A percentile compares a stretch with the other conserved stretches of the same genome.
phyloP scores from a whole-genome alignment of 768 basidiomycete species.

The Amanita molliuscula region DNA sequence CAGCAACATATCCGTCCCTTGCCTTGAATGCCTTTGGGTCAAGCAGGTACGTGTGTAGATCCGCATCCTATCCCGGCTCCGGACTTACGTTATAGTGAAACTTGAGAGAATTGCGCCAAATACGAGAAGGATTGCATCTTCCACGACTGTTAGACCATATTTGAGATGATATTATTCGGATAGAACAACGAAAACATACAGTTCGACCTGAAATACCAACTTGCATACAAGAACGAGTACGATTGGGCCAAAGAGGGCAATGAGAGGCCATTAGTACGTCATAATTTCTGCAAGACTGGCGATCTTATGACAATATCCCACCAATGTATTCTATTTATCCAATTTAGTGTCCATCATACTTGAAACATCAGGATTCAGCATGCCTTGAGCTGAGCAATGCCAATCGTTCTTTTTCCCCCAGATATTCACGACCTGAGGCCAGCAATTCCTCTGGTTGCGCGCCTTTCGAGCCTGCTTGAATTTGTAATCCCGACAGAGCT shows the following conservation, averaged over 20 bases:
- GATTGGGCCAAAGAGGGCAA: slow-evolving; percentile 59
- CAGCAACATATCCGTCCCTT: slow-evolving; percentile 37
- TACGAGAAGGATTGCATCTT: slow-evolving; percentile 23
- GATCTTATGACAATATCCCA: no score
- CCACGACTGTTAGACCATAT: slow-evolving; percentile 33
- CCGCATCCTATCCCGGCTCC: slow-evolving; percentile 23
- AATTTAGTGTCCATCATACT: no score
- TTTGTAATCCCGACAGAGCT: not conserved
- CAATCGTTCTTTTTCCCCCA: no score
- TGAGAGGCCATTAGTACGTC: slow-evolving; percentile 67
- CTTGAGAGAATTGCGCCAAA: slow-evolving; percentile 16
- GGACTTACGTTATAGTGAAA: slow-evolving; percentile 53
- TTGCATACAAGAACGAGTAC: slow-evolving; percentile 61
- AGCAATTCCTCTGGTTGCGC: no score
- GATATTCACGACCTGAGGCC: no score
- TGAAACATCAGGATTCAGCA: no score
- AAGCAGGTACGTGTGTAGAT: slow-evolving; percentile 50
- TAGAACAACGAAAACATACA: slow-evolving; percentile 23
- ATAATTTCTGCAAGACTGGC: slow-evolving; percentile 52
- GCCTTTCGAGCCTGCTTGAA: not conserved
- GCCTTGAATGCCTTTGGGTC: slow-evolving; percentile 44
- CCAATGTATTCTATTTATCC: no score
- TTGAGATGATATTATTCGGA: not conserved
- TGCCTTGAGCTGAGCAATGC: no score
- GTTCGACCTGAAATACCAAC: slow-evolving; percentile 48